Evolutionary conservation across 768 basidiomycete genomes (phyloP).

Genomic region (Favolaschia claudopus): DNA sequence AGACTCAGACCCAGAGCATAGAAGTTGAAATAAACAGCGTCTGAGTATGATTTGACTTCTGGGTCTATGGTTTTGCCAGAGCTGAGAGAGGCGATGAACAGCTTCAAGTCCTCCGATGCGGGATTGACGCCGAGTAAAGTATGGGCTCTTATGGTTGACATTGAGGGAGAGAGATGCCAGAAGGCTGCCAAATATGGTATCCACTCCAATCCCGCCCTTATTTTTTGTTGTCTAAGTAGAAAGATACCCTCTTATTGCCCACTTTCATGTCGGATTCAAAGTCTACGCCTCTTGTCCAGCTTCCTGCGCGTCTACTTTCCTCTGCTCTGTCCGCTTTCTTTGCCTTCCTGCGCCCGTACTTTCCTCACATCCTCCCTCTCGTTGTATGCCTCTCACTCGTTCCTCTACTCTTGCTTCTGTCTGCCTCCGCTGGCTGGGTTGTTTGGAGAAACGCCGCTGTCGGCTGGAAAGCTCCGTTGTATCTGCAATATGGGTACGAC

Average conservation of each 20-base stretch:
- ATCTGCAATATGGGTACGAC: slow-evolving; percentile 83
- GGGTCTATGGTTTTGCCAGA: slow-evolving; percentile 44
- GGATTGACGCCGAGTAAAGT: slow-evolving; percentile 62
- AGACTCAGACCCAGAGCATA: slow-evolving; percentile 81
- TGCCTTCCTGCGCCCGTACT: slow-evolving; percentile 47
- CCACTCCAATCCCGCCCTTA: no score
- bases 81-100: slow-evolving; percentile 51
- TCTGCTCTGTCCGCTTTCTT: slow-evolving; percentile 48
- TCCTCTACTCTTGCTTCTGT: slow-evolving; percentile 67
- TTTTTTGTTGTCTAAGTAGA: no score
- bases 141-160: slow-evolving; percentile 25
- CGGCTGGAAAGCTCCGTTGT: slow-evolving; percentile 72
- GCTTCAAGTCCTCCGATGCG: slow-evolving; percentile 49
- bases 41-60: slow-evolving; percentile 80
- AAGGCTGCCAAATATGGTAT: background rate
- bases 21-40: slow-evolving; percentile 90
- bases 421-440: slow-evolving; percentile 71
- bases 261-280: slow-evolving; percentile 15
- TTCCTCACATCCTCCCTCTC: slow-evolving; percentile 68
- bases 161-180: no score
- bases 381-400: slow-evolving; percentile 66
- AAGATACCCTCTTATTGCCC: slow-evolving; percentile 14
- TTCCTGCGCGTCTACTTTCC: slow-evolving; percentile 30
- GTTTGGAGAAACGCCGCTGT: slow-evolving; percentile 79
- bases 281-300: slow-evolving; percentile 24